Base-by-base conservation (phyloP, 2,329 filamentous ascomycete species). In the Paramyrothecium sp. region DNA sequence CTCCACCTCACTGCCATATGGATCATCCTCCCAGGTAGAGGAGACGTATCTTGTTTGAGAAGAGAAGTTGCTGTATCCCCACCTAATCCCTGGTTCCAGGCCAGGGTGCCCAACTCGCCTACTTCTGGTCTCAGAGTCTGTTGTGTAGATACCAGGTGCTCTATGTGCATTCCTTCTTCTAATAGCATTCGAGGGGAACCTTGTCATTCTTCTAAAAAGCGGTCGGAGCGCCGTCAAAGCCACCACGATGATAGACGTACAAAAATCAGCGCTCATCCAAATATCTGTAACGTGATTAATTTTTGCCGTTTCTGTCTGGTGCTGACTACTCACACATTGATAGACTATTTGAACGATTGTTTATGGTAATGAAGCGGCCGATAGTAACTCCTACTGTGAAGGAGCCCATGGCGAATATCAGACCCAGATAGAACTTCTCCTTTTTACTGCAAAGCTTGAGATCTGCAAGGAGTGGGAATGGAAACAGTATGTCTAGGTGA, bases 371-470 rank as follows among this genome's bases (percentile, higher is more conserved):
- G 21, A 67, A 66, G 8, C 65, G 58, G 10, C 59, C 64, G 10
- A 66, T 52, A 20, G 62, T 66, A 13, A 63, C 60, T 7, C 55
- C 60, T 23, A 65, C 61, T 0, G 64, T 67, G 23, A 66, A 57
- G 21, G 60, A 55, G 3, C 61, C 61, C 2, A 64, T 57, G 0
- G 62, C 59, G 16, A 67, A 61, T 7, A 63, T 63, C 8, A 60
- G 38, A 2, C 49, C 56, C 2, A 66, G 54, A 1, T 61, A 62
- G 3, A 67, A 46, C n/a, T 65, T 66, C 38, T 67, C 64, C 8
- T 62, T 54, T 7, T 41, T 56, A 7, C 55, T 61, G 26, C 53
- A 51, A 2, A 66, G 57, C 12, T 58, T 62, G 2, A 67, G 53
- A 13, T 60, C 56, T 5, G 50, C 30, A 1, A 67, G 51, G 3